Base-by-base conservation (phyloP, 1,139 yeast species). In the Yamadazyma pseudoaaseri region DNA sequence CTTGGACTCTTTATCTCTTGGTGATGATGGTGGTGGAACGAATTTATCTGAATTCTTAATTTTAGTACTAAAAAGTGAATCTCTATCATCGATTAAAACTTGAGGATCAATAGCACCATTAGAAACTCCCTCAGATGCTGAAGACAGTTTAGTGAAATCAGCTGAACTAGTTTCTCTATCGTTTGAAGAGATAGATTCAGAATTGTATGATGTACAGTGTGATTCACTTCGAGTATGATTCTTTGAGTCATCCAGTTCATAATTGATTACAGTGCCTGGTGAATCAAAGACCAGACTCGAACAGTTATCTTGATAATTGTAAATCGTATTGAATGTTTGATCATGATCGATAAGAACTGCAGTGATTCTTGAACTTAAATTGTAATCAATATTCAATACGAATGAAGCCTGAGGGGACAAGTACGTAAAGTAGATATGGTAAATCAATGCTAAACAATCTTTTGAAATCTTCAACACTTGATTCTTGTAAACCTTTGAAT, bases 331-430 rank as follows among this genome's bases (percentile, higher is more conserved):
- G 25, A 22, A 22, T 7, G 12, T 22, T n/a, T 35, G 26, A 16
- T 43, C 38, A 12, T 40, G 30, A 14, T 47, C 47, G 7, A 65
- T 52, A 60, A 82, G 67, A 2, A 73, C 56, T 2, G 52, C 47
- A 1, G 75, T 62, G 23, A 86, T 70, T 23, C 65, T 57, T 13
- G 62, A 67, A 36, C 84, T 68, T 30, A 84, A 54, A 8, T 52
- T 54, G 42, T 78, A 83, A 42, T 81, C 83, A 33, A 89, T 78
- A 47, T 89, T 89, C 31, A 87, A 63, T 39, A 80, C 81, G 41
- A 69, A 77, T 0, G 94, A 85, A 0, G 96, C 77, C 16, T 83
- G 85, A 9, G 69, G 58, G n/a, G 83, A 73, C 31, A 89, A 65
- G 50, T 76, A 86, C 1, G 85, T 71, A 15, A 83, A 74, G 53